Evolutionary conservation across 2,329 filamentous ascomycete species (phyloP).

Genomic region (Penicillium thymicola): DNA sequence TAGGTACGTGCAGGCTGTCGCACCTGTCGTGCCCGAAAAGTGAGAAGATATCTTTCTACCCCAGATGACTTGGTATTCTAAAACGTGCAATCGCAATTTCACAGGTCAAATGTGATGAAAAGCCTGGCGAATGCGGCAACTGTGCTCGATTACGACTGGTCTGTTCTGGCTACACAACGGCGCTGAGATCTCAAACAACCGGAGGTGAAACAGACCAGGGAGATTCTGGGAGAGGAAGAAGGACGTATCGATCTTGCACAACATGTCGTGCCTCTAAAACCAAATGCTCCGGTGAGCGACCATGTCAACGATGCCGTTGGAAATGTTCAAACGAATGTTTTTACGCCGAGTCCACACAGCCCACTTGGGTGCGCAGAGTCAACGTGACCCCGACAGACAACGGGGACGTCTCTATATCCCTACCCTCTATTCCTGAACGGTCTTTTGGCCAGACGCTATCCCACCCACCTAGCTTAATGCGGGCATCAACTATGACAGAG

Average conservation of each 20-base stretch:
- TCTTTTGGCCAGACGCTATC: background rate
- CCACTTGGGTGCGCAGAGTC: conserved; percentile 18
- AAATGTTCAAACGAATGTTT: conserved; percentile 5
- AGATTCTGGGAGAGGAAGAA: conserved; percentile 10
- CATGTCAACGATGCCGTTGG: conserved; percentile 18
- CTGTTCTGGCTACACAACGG: conserved; percentile 17
- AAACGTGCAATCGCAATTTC: background rate
- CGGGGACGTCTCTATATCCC: background rate
- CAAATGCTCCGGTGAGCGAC: conserved; percentile 22
- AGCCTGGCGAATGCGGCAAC: conserved; percentile 19
- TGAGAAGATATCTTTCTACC: conserved; percentile 1
- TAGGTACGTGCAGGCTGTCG: conserved; percentile 13
- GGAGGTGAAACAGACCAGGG: background rate
- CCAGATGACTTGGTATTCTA: background rate
- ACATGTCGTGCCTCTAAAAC: conserved; percentile 21
- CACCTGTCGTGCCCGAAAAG: conserved; percentile 24
- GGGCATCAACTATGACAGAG: background rate
- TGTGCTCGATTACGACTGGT: conserved; percentile 20
- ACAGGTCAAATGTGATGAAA: conserved; percentile 24
- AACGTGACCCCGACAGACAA: background rate
- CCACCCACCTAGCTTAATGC: background rate
- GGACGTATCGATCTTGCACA: conserved; percentile 21
- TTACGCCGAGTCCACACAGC: conserved; percentile 20
- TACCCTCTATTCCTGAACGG: background rate
- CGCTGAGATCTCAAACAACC: conserved; percentile 1